These are phyloP conservation scores for Teratosphaeria epicoccoides DNA, from an alignment of 2,329 filamentous ascomycete species.

Conservation along the genomic window DNA sequence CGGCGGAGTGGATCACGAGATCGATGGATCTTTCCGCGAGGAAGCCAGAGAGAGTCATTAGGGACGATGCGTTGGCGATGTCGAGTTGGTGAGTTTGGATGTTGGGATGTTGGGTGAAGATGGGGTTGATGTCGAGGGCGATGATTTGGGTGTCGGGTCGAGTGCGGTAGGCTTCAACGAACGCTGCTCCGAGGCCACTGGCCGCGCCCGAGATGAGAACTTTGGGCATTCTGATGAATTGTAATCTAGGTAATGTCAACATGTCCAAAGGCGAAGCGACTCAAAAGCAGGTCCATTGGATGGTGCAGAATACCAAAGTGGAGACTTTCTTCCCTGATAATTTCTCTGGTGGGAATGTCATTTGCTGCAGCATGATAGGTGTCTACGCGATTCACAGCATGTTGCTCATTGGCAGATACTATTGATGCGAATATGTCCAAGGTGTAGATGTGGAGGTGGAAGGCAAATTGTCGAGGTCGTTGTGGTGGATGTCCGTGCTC, in stretches of 20 bases:
- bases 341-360: no score
- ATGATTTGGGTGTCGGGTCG: conserved; percentile 18
- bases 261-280: no score
- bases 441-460: no score
- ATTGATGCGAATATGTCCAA: no score
- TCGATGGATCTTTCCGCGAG: conserved; percentile 22
- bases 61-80: conserved; percentile 17
- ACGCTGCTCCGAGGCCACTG: conserved; percentile 29
- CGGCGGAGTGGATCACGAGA: conserved; percentile 35
- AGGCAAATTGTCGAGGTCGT: no score
- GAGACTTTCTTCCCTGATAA: no score
- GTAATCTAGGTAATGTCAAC: neutral
- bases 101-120: conserved; percentile 10
- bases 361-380: no score
- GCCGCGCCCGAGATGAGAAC: conserved; percentile 30
- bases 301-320: no score
- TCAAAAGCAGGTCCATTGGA: no score
- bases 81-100: conserved; percentile 17
- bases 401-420: no score
- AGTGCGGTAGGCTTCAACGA: conserved; percentile 20
- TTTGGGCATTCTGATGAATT: conserved; percentile 5
- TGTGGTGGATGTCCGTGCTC: neutral
- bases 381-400: no score
- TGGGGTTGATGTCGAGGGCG: conserved; percentile 22
- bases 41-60: conserved; percentile 12